Percentiles rank a stretch among this genome's conserved stretches.
Evolutionary conservation across 176 grass and related monocot species (phyloP).

Genomic region (Tillandsia leiboldiana): DNA sequence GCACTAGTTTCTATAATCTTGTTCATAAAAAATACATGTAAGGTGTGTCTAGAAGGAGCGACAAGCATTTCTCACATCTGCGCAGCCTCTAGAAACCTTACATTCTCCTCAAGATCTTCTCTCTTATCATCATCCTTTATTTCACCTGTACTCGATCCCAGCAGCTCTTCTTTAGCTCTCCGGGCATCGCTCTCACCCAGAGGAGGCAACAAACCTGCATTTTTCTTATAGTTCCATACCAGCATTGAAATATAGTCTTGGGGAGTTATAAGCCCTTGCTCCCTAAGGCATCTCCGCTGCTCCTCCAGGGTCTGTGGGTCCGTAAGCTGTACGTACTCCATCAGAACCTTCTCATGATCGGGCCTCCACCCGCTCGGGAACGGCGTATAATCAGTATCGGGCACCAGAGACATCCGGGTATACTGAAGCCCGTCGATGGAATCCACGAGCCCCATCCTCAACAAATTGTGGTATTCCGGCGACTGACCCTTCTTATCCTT

Average conservation of each 20-base stretch:
- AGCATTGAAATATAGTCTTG: constrained; percentile 87
- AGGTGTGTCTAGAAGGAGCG: background rate
- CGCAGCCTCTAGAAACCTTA: constrained; percentile 22
- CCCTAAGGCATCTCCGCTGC: constrained; percentile 47
- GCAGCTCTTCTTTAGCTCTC: constrained; percentile 35
- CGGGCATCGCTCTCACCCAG: constrained; percentile 29
- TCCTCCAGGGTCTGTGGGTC: constrained; percentile 63
- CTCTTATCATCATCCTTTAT: constrained; percentile 25
- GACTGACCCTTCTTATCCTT: constrained; percentile 97
- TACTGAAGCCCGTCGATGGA: constrained; percentile 90
- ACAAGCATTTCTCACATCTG: constrained; percentile 24
- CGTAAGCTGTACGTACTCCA: constrained; percentile 80
- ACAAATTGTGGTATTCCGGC: constrained; percentile 83
- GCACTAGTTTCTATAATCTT: background rate
- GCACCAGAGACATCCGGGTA: constrained; percentile 95
- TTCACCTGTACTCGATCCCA: constrained; percentile 37
- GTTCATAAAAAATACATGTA: background rate
- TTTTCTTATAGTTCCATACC: constrained; percentile 98
- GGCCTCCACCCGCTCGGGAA: constrained; percentile 66
- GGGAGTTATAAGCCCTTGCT: constrained; percentile 79
- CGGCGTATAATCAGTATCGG: constrained; percentile 76
- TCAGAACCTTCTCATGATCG: constrained; percentile 74
- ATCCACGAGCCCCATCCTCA: constrained; percentile 89
- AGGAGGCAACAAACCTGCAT: constrained; percentile 45
- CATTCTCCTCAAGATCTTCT: constrained; percentile 5